Percentiles rank a stretch among this genome's conserved stretches.
phyloP scores from a whole-genome alignment of 441 rosid species.

The Erysimum cheiri region DNA sequence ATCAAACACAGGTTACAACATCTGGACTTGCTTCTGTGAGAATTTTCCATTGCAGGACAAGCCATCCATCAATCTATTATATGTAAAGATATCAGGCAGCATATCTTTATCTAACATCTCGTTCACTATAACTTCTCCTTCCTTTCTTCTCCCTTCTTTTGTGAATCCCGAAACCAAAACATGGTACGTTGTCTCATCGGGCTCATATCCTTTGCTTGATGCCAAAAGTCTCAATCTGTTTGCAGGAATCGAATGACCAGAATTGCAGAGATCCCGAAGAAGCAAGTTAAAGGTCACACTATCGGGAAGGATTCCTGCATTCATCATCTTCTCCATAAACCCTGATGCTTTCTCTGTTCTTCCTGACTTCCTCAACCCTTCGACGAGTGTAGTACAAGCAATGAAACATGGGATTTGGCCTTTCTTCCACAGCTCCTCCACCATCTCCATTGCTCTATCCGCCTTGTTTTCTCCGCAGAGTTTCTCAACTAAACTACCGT shows the following conservation, averaged over 20 bases:
- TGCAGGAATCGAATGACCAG: conserved; percentile 60
- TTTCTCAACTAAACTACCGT: conserved; percentile 56
- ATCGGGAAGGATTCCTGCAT: conserved; percentile 64
- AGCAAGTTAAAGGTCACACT: conserved; percentile 79
- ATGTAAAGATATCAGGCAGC: conserved; percentile 72
- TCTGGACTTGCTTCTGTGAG: conserved; percentile 20
- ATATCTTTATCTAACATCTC: conserved; percentile 87
- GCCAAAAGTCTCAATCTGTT: conserved; percentile 70
- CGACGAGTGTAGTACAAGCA: conserved; percentile 73
- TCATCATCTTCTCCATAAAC: conserved; percentile 73
- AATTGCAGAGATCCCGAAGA: conserved; percentile 70
- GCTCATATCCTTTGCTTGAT: conserved; percentile 64
- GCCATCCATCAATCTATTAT: conserved; percentile 68
- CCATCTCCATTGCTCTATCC: conserved; percentile 59
- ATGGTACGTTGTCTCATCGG: conserved; percentile 58
- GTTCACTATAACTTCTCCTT: conserved; percentile 67
- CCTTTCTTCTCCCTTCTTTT: conserved; percentile 61
- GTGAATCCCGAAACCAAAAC: conserved; percentile 66
- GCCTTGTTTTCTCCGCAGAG: conserved; percentile 57
- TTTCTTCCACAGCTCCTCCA: conserved; percentile 64
- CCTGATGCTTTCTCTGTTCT: conserved; percentile 54
- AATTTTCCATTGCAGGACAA: conserved; percentile 16
- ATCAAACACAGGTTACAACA: conserved; percentile 5
- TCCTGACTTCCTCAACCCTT: conserved; percentile 68
- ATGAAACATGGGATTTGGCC: conserved; percentile 69